Conservation (phyloP, 306 rosid genomes). For the Dryas drummondii region DNA sequence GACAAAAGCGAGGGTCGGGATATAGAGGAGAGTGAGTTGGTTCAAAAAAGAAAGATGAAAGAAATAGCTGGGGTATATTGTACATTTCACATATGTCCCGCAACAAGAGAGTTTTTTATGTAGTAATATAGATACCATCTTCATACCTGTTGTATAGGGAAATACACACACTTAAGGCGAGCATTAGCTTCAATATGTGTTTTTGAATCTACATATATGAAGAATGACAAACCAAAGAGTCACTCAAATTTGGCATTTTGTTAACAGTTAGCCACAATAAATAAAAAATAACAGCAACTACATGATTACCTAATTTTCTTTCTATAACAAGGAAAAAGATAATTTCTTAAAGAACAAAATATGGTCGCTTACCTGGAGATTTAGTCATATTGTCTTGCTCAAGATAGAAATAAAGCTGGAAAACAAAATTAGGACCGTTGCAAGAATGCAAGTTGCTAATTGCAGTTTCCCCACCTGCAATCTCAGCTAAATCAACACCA, state of each 20-base stretch:
- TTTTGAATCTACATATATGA: constrained; percentile 38
- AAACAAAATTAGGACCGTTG: constrained; percentile 62
- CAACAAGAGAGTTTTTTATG: background rate
- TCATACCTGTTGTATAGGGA: constrained; percentile 53
- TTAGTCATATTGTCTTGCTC: constrained; percentile 6
- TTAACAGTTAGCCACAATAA: background rate
- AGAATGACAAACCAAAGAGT: constrained; percentile 9
- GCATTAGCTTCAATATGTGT: constrained; percentile 49
- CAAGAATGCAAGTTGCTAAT: constrained; percentile 60
- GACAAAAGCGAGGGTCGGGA: background rate
- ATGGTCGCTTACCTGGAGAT: constrained; percentile 25
- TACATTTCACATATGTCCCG: background rate
- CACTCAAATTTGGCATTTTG: constrained; percentile 12
- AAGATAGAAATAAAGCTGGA: constrained; percentile 44
- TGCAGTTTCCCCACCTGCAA: constrained; percentile 66
- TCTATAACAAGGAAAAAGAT: background rate
- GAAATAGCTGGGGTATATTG: background rate
- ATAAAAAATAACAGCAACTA: background rate
- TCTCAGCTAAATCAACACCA: constrained; percentile 47
- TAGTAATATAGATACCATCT: background rate
- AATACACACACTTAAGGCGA: constrained; percentile 51
- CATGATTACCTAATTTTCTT: background rate
- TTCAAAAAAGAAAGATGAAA: background rate
- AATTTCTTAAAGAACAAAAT: background rate
- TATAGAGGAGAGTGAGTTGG: background rate